Base-by-base conservation (phyloP, 2,329 filamentous ascomycete genomes). In the Cytospora chrysosperma region DNA sequence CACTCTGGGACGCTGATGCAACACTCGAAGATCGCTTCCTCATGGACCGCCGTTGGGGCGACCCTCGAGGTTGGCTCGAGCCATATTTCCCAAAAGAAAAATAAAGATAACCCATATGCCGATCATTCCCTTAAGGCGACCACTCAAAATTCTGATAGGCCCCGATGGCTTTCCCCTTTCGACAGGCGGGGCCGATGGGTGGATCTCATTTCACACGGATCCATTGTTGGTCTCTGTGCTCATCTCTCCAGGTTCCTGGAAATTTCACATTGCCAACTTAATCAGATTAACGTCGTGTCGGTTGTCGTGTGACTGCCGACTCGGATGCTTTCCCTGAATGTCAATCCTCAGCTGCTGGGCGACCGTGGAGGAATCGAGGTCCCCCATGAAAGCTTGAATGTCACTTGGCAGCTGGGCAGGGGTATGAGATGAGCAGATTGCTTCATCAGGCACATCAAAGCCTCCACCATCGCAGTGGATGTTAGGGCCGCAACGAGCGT, bases 101-200 rank as follows among this genome's bases (percentile, higher is more conserved):
- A 63, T 58, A 56, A 63, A 13, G 61, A 63, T 63, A 27, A 28
- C 32, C 47, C 26, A 40, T 43, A 37, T 27, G 61, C 37, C 61
- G 61, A 63, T 63, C 61, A 37, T 59, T 59, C 50, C 59, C 40
- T 24, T 47, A 55, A 61, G 34, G 34, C 34, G 59, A 49, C 51
- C 51, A 55, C 37, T 61, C 28, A 53, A 61, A 43, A 61, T 61
- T 61, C 54, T 52, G 59, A 61, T 61, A 53, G 52, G 51, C 59
- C 40, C 26, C 43, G 28, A 61, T 61, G n/a, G 40, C 51, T 40
- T 61, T 61, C 51, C 59, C 21, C 52, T 50, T 61, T 61, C 28
- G 52, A 53, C 37, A 28, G 26, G 59, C 52, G 30, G 40, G 59
- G 51, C 24, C 51, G 47, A 19, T 27, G 37, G 40, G 51, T 32